These are phyloP conservation scores for Rhizoctonia solani DNA, from an alignment of 1,284 basidiomycete species.

Conservation along the genomic window DNA sequence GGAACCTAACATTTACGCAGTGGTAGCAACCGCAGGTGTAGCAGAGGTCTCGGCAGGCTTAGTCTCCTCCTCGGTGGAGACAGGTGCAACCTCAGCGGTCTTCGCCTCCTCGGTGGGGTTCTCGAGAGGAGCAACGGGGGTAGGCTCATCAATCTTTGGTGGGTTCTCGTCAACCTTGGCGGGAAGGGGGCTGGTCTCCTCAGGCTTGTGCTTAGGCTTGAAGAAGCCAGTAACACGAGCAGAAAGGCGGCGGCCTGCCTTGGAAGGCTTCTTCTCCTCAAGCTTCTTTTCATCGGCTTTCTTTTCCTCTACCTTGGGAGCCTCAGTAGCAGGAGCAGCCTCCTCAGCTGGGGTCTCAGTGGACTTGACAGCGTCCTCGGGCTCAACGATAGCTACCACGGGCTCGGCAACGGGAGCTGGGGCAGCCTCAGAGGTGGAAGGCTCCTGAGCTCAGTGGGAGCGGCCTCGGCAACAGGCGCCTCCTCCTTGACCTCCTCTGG, in stretches of 20 bases:
- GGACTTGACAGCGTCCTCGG: slow-evolving; percentile 41
- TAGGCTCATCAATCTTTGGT: slow-evolving; percentile 75
- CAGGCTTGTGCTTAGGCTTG: slow-evolving; percentile 70
- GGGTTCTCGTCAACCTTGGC: slow-evolving; percentile 85
- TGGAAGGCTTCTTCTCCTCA: slow-evolving; percentile 43
- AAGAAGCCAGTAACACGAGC: slow-evolving; percentile 77
- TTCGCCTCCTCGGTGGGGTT: slow-evolving; percentile 51
- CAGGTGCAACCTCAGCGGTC: slow-evolving; percentile 34
- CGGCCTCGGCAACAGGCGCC: slow-evolving; percentile 44
- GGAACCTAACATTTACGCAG: slow-evolving; percentile 36
- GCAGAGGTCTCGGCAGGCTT: slow-evolving; percentile 45
- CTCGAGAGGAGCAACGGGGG: slow-evolving; percentile 74
- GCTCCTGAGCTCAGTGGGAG: slow-evolving; percentile 46
- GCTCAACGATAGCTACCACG: slow-evolving; percentile 37
- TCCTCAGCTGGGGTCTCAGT: slow-evolving; percentile 35
- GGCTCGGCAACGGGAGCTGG: slow-evolving; percentile 44
- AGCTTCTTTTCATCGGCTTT: slow-evolving; percentile 33
- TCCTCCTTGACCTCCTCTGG: slow-evolving; percentile 42
- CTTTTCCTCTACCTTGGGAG: slow-evolving; percentile 30
- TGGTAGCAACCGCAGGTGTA: slow-evolving; percentile 42
- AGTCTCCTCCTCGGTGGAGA: slow-evolving; percentile 47
- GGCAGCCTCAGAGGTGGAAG: slow-evolving; percentile 46
- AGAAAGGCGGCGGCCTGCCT: slow-evolving; percentile 76
- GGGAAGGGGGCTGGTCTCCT: slow-evolving; percentile 61
- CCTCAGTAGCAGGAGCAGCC: slow-evolving; percentile 16